A percentile compares a stretch with the other conserved stretches of the same genome.
Evolutionary conservation across 805 yeast species (phyloP).

Genomic region (Monosporozyma siamensis): DNA sequence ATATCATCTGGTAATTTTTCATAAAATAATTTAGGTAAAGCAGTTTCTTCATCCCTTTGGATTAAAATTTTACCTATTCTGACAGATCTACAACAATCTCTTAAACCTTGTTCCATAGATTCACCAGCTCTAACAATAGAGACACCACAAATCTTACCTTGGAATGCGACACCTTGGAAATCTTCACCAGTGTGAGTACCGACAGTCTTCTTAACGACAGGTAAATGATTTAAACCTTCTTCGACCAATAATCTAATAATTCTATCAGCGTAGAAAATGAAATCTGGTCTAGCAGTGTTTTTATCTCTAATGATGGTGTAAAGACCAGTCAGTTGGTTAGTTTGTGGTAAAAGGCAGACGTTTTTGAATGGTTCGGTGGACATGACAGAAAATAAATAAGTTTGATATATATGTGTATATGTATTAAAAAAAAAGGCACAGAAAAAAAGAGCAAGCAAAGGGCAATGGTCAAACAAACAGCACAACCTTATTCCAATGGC

Average conservation of each 20-base stretch:
- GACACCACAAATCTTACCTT: constrained; percentile 95
- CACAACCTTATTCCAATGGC: too few species aligned
- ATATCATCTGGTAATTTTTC: constrained; percentile 93
- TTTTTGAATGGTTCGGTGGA: constrained; percentile 32
- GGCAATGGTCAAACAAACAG: too few species aligned
- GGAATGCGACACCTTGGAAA: constrained; percentile 69
- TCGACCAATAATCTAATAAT: constrained; percentile 90
- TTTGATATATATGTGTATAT: not conserved
- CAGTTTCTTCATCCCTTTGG: constrained; percentile 97
- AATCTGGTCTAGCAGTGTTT: constrained; percentile 77
- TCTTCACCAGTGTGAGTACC: constrained; percentile 67
- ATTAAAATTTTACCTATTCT: constrained; percentile 93
- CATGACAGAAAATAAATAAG: too few species aligned
- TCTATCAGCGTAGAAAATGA: constrained; percentile 90
- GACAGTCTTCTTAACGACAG: constrained; percentile 62
- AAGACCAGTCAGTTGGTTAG: constrained; percentile 80
- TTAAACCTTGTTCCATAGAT: constrained; percentile 95
- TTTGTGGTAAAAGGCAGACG: constrained; percentile 70
- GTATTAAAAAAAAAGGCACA: too few species aligned
- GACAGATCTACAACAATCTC: constrained; percentile 95
- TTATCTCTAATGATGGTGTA: constrained; percentile 85
- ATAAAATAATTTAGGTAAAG: constrained; percentile 81
- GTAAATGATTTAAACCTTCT: constrained; percentile 89
- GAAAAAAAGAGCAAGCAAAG: too few species aligned
- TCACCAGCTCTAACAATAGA: constrained; percentile 98